Conservation (phyloP, 1,284 basidiomycete species). For the Rhodotorula sp. region DNA sequence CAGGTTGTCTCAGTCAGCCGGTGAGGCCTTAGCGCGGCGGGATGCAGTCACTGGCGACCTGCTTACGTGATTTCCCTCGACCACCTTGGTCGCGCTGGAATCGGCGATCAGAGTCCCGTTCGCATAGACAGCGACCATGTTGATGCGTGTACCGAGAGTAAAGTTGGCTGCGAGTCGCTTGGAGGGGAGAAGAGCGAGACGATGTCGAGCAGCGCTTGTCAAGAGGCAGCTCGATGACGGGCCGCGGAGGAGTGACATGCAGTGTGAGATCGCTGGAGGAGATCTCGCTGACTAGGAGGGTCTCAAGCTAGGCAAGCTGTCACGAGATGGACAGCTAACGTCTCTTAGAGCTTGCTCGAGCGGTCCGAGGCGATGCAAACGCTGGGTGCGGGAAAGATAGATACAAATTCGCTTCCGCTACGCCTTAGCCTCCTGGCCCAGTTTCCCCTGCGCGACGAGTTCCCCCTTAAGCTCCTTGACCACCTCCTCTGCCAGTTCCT, state of each 20-base stretch:
- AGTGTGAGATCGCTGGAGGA: too few relatives aligned
- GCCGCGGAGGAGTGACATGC: too few relatives aligned
- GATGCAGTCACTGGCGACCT: too few relatives aligned
- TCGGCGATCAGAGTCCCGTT: constrained; percentile 61
- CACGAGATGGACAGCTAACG: too few relatives aligned
- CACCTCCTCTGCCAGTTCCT: constrained; percentile 63
- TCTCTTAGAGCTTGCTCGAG: too few relatives aligned
- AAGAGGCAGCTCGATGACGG: background rate
- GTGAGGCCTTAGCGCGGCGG: too few relatives aligned
- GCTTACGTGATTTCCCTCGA: constrained; percentile 60
- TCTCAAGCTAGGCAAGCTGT: too few relatives aligned
- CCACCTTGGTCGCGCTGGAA: constrained; percentile 56
- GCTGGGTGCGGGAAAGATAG: too few relatives aligned
- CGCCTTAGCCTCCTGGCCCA: constrained; percentile 41
- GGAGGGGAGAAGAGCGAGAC: background rate
- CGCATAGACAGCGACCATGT: constrained; percentile 46
- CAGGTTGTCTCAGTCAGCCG: too few relatives aligned
- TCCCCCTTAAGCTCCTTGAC: constrained; percentile 55
- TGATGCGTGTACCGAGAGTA: background rate
- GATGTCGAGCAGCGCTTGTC: background rate
- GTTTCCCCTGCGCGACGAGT: constrained; percentile 53
- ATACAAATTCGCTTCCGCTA: background rate
- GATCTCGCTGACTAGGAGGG: too few relatives aligned
- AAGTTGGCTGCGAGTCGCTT: background rate
- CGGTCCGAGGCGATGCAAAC: too few relatives aligned